Evolutionary conservation across 2,329 filamentous ascomycete genomes (phyloP).

Genomic region (Fusarium goolgardi): DNA sequence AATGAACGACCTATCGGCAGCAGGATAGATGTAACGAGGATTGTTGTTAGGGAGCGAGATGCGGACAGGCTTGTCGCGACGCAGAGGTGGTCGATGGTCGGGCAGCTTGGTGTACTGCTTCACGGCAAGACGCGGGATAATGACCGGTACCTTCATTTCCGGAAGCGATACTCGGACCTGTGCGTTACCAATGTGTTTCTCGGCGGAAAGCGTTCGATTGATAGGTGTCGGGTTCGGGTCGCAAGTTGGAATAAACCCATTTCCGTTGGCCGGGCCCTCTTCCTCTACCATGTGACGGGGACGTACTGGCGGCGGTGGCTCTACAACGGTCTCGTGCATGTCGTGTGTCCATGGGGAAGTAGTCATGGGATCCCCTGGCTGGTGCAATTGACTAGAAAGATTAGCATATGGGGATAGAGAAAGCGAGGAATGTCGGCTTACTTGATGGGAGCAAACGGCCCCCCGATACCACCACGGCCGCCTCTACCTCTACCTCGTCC

Average conservation of each 20-base stretch:
- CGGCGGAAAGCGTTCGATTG: slow-evolving; percentile 83
- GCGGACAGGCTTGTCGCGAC: slow-evolving; percentile 94
- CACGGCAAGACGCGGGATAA: slow-evolving; percentile 80
- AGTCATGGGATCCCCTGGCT: slow-evolving; percentile 69
- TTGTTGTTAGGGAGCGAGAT: slow-evolving; percentile 85
- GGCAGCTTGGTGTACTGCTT: slow-evolving; percentile 95
- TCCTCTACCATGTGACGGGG: slow-evolving; percentile 58
- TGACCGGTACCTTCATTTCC: slow-evolving; percentile 75
- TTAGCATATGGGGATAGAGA: slow-evolving; percentile 43
- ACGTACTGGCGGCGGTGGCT: slow-evolving; percentile 56
- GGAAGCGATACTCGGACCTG: slow-evolving; percentile 86
- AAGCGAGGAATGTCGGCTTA: slow-evolving; percentile 57
- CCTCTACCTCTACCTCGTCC: slow-evolving; percentile 73
- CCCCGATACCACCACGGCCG: slow-evolving; percentile 68
- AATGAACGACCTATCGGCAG: slow-evolving; percentile 91
- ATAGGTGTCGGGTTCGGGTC: slow-evolving; percentile 72
- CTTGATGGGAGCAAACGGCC: slow-evolving; percentile 70
- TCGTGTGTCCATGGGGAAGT: slow-evolving; percentile 91
- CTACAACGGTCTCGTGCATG: slow-evolving; percentile 80
- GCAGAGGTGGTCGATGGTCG: slow-evolving; percentile 91
- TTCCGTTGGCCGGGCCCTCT: slow-evolving; percentile 66
- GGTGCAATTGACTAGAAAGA: slow-evolving; percentile 54
- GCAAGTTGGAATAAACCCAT: slow-evolving; percentile 66
- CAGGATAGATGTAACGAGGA: slow-evolving; percentile 91
- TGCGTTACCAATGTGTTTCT: slow-evolving; percentile 84